Evolutionary conservation across 2,329 filamentous ascomycete genomes (phyloP), one percentile per base, ranked within the genome.

Genomic region (Cadophora gregata): DNA sequence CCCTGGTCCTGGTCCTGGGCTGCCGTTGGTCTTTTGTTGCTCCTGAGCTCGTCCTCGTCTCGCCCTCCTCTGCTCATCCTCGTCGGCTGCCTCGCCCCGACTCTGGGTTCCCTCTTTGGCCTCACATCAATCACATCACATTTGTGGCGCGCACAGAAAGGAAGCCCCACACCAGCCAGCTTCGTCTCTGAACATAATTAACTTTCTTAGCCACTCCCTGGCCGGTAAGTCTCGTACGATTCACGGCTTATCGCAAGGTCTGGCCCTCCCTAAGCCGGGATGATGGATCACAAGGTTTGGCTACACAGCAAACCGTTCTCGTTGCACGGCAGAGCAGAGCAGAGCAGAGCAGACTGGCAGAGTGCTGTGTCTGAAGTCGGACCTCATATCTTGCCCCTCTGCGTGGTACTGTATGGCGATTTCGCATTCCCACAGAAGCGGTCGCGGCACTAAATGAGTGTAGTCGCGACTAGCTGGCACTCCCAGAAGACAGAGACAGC

Each of bases 271-370:
- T 24, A 59, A 45, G 24, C 38, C 33, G 33, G 33, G 33, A 45
- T 59, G 36, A 45, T 25, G 33, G 53, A 56, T 56, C 53, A 38
- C 31, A 56, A 59, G 56, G 56, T 59, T 45, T 59, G 24, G 56
- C 36, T 33, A 16, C 29, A 33, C 27, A 55, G 27, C 51, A 55
- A 33, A 33, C 51, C 51, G 51, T 55, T 21, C n/a, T 55, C 29
- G 31, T 24, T 36, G 31, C 53, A 56, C 29, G n/a, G 53, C 53
- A 36, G 31, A 36, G 31, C 29, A 56, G 33, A 19, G 6, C 1
- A 59, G 25, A 5, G 21, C 27, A 27, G 55, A 42, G 31, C 55
- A 21, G 27, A 21, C 29, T 4, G 19, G 33, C 33, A 36, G 55
- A 25, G 6, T 38, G 42, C 33, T 24, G 53, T 27, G 19, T 6